Base-by-base conservation (phyloP, 1,139 yeast species). In the Williopsis jadinii region DNA sequence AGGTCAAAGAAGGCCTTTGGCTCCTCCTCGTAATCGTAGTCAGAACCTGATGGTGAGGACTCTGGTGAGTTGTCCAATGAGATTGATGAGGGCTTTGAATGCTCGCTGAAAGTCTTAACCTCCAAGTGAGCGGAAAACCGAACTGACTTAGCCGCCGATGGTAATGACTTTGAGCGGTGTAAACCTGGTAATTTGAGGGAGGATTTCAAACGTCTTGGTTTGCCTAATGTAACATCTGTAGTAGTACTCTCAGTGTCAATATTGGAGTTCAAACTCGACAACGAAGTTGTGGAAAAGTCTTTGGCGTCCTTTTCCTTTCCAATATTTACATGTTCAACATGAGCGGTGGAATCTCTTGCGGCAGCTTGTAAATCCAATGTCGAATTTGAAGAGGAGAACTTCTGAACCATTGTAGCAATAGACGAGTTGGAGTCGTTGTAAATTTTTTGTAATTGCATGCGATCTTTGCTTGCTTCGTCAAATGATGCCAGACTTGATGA, bases 41-140 rank as follows among this genome's bases (percentile, higher is more conserved):
- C 32, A n/a, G 13, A 11, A n/a, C 37, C 15, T 29, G 34, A 28
- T 3, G 59, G 56, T 2, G 62, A 63, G 15, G 62, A 52, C 11
- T 67, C 66, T 1, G 85, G 85, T 0, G 82, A 73, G 53, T 74
- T 77, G 30, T 71, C 64, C 10, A 76, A 75, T 12, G 78, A 73
- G 33, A 79, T 77, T 3, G 82, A 77, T 3, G 68, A 60, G 29
- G 85, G 84, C 41, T 64, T 69, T 50, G 77, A 83, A 45, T 68
- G 65, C 54, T 72, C 69, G 46, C 73, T 68, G 56, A 79, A 79
- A 48, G 77, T 76, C 39, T 74, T 69, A 19, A 76, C 68, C 50
- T 62, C 66, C 42, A 66, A 65, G 35, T 68, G 71, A 15, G 71
- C 63, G 5, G 84, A 83, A 58, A 79, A 79, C 54, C 80, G 77